Conservation (phyloP, 2,329 filamentous ascomycete genomes). For the Fusarium sp. region DNA sequence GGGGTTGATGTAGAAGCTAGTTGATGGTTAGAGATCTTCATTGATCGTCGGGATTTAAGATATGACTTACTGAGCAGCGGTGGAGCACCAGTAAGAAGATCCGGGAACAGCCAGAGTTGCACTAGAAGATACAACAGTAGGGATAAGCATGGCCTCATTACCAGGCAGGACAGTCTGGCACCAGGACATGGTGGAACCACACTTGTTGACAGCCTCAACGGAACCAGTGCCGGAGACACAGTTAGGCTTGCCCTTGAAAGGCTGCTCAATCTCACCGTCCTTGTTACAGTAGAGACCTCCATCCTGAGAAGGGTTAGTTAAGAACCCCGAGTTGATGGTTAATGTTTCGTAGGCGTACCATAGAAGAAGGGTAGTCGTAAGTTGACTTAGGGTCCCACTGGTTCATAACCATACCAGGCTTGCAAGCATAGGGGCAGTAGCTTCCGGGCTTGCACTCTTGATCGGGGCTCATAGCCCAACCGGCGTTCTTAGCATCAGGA, state of each 20-base stretch:
- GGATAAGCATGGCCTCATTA: constrained; percentile 85
- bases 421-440: constrained; percentile 83
- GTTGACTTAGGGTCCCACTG: constrained; percentile 81
- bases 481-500: constrained; percentile 72
- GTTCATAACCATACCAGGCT: constrained; percentile 78
- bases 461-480: constrained; percentile 85
- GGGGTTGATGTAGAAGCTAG: constrained; percentile 80
- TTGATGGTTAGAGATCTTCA: constrained; percentile 48
- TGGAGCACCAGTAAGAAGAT: constrained; percentile 75
- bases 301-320: constrained; percentile 60
- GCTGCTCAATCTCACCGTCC: constrained; percentile 73
- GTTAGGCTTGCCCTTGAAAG: constrained; percentile 74
- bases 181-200: constrained; percentile 71
- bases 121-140: constrained; percentile 71
- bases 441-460: constrained; percentile 73
- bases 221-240: constrained; percentile 76
- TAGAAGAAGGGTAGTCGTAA: constrained; percentile 77
- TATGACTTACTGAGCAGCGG: constrained; percentile 75
- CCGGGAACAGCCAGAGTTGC: constrained; percentile 77
- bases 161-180: constrained; percentile 85
- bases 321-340: not conserved
- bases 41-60: constrained; percentile 17
- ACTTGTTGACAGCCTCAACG: constrained; percentile 75
- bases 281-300: constrained; percentile 80
- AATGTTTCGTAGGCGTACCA: constrained; percentile 62